Evolutionary conservation across 805 yeast genomes (phyloP).

Genomic region (Wickerhamiella vanderwaltii): DNA sequence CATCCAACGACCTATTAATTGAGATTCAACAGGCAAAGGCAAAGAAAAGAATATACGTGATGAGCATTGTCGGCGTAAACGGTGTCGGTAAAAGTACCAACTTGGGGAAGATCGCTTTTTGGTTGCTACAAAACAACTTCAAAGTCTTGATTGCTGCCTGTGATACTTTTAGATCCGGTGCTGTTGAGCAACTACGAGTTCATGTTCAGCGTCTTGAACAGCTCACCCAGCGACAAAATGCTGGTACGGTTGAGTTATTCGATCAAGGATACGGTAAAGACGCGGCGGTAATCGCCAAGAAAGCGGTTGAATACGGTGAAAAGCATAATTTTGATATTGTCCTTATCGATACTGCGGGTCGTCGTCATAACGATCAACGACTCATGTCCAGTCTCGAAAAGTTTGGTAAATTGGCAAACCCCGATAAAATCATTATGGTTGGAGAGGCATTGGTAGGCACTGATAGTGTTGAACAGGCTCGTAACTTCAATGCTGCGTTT

Average conservation of each 20-base stretch:
- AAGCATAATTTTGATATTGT: constrained; percentile 68
- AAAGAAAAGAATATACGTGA: constrained; percentile 61
- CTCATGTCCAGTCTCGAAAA: constrained; percentile 92
- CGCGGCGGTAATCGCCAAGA: constrained; percentile 88
- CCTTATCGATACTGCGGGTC: constrained; percentile 92
- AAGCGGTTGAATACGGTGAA: constrained; percentile 72
- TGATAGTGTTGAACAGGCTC: constrained; percentile 91
- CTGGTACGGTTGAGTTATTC: constrained; percentile 55
- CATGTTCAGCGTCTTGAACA: constrained; percentile 77
- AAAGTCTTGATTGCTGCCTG: constrained; percentile 88
- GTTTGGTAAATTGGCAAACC: constrained; percentile 89
- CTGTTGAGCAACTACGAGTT: constrained; percentile 92
- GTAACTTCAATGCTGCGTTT: constrained; percentile 84
- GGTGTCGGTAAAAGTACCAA: constrained; percentile 98
- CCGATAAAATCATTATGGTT: constrained; percentile 95
- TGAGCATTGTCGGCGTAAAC: constrained; percentile 93
- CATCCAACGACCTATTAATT: constrained; percentile 73
- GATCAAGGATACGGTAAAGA: constrained; percentile 97
- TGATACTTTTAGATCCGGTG: constrained; percentile 96
- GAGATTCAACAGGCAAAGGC: constrained; percentile 49
- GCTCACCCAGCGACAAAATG: constrained; percentile 42
- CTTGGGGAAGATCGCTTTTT: constrained; percentile 83
- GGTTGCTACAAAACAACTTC: constrained; percentile 84
- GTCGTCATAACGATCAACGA: constrained; percentile 89
- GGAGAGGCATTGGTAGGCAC: constrained; percentile 98